Conservation (phyloP, 2,329 filamentous ascomycete genomes). For the Fusarium sp. region DNA sequence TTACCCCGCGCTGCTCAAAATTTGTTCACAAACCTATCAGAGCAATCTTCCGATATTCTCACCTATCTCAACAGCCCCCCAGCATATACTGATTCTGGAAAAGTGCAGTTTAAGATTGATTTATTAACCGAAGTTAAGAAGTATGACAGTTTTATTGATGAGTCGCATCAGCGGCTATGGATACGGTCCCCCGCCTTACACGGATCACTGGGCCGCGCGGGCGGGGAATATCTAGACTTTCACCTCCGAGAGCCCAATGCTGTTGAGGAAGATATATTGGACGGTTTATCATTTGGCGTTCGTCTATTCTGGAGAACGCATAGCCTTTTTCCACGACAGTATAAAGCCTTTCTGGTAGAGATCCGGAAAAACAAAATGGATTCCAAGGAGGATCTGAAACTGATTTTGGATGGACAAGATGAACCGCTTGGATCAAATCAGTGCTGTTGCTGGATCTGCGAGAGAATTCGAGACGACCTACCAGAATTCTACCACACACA, state of each 20-base stretch:
- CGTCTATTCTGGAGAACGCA: constrained; percentile 22
- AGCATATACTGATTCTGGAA: constrained; percentile 6
- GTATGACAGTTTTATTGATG: constrained; percentile 3
- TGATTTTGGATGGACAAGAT: not conserved
- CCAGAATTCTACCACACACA: constrained; percentile 15
- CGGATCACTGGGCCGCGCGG: constrained; percentile 8
- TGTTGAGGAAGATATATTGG: not conserved
- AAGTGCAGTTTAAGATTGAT: not conserved
- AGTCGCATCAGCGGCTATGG: constrained; percentile 20
- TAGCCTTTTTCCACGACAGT: constrained; percentile 13
- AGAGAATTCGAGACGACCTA: constrained; percentile 22
- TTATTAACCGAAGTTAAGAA: constrained; percentile 24
- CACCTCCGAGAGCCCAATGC: constrained; percentile 1
- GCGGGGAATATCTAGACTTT: constrained; percentile 17
- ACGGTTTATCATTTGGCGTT: constrained; percentile 6
- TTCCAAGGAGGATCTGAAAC: not conserved
- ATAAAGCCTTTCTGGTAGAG: constrained; percentile 5
- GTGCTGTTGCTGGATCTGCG: constrained; percentile 25
- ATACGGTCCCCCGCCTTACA: constrained; percentile 19
- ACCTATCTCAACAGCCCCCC: constrained; percentile 25
- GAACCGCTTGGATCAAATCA: not conserved
- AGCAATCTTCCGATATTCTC: constrained; percentile 22
- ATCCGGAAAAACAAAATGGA: not conserved
- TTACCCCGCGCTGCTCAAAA: constrained; percentile 22
- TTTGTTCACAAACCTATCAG: constrained; percentile 22